Evolutionary conservation across 179 eudicot species (phyloP).

Genomic region (Nepenthes alata): DNA sequence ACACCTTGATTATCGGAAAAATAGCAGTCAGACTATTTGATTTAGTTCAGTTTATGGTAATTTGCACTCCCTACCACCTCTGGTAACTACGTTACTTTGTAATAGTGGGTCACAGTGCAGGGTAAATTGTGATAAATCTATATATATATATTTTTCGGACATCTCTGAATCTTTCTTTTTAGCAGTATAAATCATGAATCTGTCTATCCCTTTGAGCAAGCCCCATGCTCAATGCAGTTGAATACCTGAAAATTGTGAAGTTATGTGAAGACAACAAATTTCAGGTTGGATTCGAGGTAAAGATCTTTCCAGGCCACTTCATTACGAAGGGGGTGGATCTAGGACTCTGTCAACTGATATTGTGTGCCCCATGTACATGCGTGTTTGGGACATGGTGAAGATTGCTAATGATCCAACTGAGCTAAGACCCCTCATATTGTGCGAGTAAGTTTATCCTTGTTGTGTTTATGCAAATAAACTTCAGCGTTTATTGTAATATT

Average conservation of each 20-base stretch:
- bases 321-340: constrained; percentile 98
- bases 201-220: not conserved
- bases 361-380: constrained; percentile 97
- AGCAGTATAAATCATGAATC: not conserved
- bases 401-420: constrained; percentile 87
- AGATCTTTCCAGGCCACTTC: constrained; percentile 77
- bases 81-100: too few species aligned
- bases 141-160: too few species aligned
- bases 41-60: too few species aligned
- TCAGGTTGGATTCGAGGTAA: constrained; percentile 88
- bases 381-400: constrained; percentile 78
- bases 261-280: constrained; percentile 1
- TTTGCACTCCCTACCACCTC: too few species aligned
- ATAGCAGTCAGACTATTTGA: too few species aligned
- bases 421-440: constrained; percentile 76
- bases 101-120: too few species aligned
- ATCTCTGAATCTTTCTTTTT: too few species aligned
- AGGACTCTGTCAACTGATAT: constrained; percentile 92
- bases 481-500: too few species aligned
- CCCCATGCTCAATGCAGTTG: not conserved
- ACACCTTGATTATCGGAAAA: too few species aligned
- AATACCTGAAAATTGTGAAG: not conserved
- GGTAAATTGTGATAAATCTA: too few species aligned
- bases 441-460: constrained; percentile 63
- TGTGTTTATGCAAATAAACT: not conserved